These are phyloP conservation scores for Amauroascus niger DNA, from an alignment of 2,329 filamentous ascomycete genomes.

Conservation along the genomic window DNA sequence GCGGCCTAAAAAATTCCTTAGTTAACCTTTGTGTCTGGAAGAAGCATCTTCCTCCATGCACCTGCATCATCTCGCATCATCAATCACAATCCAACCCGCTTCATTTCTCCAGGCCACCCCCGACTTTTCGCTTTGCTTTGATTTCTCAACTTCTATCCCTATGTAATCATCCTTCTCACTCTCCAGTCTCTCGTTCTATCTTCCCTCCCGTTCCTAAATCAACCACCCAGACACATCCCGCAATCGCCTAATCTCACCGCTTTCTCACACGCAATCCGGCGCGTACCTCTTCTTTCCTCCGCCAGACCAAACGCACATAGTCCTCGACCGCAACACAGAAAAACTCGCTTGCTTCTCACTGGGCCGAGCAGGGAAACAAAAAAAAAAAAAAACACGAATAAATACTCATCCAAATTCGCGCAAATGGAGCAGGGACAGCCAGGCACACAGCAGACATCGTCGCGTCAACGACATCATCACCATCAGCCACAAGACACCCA, in stretches of 20 bases:
- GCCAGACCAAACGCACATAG: neutral
- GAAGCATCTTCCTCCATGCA: slow-evolving; percentile 8
- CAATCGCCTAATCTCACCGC: slow-evolving; percentile 1
- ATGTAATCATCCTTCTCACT: neutral
- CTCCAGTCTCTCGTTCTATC: neutral
- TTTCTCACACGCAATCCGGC: neutral
- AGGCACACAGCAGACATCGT: slow-evolving; percentile 3
- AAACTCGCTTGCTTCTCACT: neutral
- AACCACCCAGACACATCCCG: neutral
- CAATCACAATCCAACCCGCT: slow-evolving; percentile 6
- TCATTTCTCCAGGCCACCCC: neutral
- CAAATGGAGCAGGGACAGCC: slow-evolving; percentile 14
- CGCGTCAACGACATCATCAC: slow-evolving; percentile 10
- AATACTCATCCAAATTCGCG: neutral
- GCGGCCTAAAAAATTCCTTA: slow-evolving; percentile 5
- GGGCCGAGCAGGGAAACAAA: neutral
- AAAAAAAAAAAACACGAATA: neutral
- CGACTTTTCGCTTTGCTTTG: neutral
- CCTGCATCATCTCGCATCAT: slow-evolving; percentile 11
- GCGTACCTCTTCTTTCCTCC: neutral
- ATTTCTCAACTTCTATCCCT: neutral
- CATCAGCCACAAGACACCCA: slow-evolving; percentile 13
- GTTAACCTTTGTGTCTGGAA: neutral
- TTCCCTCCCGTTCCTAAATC: neutral
- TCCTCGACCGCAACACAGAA: neutral